Base-by-base conservation (phyloP, 352 stramenopile genomes). In the Pythium utonaiense region DNA sequence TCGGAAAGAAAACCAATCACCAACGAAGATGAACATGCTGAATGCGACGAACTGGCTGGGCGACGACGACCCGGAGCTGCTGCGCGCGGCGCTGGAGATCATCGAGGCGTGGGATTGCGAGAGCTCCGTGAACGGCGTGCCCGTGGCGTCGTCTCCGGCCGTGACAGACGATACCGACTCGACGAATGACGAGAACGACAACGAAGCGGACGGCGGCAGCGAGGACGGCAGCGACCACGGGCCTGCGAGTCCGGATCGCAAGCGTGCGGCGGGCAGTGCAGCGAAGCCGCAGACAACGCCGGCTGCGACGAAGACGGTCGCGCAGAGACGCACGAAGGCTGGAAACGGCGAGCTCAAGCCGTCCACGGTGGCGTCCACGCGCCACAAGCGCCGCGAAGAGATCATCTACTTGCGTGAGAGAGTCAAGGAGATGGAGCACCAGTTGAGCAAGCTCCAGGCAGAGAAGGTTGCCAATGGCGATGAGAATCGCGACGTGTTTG, bases 81-180 rank as follows among this genome's bases (percentile, higher is more conserved):
- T 65, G 51, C 58, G 58, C 41, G 58, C 58, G 30, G 58, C 58
- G 50, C 58, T 65, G 50, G 58, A 59, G 50, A 65, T 65, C 41
- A 49, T 65, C 49, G 57, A 64, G 27, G 45, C 57, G 17, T 64
- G 57, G 58, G 51, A 60, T 19, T 53, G 40, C 41, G 50, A 59
- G 41, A 60, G 50, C 50, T 54, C 42, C 7, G 50, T 55, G 50
- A 59, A 55, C 27, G 57, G 36, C 30, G 24, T 65, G 22, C 31
- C 41, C 17, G 50, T 54, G 21, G 22, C 33, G 17, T 53, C 30
- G 22, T 50, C 58, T 2, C 30, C 41, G 0, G 48, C 24, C 3
- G n/a, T 17, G 22, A 55, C 50, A 0, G 51, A 55, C 16, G 45
- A 51, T 19, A 55, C 36, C 12, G 47, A 57, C 36, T 57, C 47